phyloP scores from a whole-genome alignment of 2,329 filamentous ascomycete species.

The Colletotrichum incanum region DNA sequence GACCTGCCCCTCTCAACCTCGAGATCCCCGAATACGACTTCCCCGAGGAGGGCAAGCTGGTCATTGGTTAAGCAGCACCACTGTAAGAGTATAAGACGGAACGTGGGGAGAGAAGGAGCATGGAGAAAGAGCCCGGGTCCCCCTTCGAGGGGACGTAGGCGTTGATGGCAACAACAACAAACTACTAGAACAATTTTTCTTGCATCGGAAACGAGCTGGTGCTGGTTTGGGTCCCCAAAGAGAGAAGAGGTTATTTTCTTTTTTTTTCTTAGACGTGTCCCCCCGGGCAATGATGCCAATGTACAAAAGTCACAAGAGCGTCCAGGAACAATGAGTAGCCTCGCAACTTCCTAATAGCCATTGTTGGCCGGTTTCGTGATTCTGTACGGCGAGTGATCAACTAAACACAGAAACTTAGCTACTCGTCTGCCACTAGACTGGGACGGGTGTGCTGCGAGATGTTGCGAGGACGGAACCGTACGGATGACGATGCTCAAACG shows the following conservation, averaged over 20 bases:
- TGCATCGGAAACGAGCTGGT: conserved; percentile 41
- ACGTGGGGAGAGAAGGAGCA: neutral
- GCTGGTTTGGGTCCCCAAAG: conserved; percentile 37
- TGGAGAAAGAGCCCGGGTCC: conserved; percentile 16
- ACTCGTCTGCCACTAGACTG: neutral
- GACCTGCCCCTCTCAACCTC: conserved; percentile 96
- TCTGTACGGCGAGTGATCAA: neutral
- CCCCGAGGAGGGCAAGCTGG: conserved; percentile 87
- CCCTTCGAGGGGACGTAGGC: conserved; percentile 18
- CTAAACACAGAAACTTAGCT: too few relatives aligned
- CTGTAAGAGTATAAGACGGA: conserved; percentile 43
- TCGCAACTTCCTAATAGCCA: conserved; percentile 39
- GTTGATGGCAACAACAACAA: conserved; percentile 36
- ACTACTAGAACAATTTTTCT: conserved; percentile 38
- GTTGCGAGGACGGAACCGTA: neutral
- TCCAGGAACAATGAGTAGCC: conserved; percentile 44
- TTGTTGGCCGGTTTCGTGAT: conserved; percentile 8
- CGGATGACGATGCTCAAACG: conserved; percentile 6
- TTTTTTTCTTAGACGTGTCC: conserved; percentile 44
- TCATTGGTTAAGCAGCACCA: conserved; percentile 84
- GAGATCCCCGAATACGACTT: conserved; percentile 96
- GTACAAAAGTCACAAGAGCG: conserved; percentile 44
- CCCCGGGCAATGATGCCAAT: conserved; percentile 43
- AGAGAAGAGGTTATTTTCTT: conserved; percentile 33
- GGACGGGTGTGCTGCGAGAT: neutral